Evolutionary conservation across 2,329 filamentous ascomycete genomes (phyloP), one percentile per base, ranked within the genome.

Genomic region (Nannizziopsis barbatae): DNA sequence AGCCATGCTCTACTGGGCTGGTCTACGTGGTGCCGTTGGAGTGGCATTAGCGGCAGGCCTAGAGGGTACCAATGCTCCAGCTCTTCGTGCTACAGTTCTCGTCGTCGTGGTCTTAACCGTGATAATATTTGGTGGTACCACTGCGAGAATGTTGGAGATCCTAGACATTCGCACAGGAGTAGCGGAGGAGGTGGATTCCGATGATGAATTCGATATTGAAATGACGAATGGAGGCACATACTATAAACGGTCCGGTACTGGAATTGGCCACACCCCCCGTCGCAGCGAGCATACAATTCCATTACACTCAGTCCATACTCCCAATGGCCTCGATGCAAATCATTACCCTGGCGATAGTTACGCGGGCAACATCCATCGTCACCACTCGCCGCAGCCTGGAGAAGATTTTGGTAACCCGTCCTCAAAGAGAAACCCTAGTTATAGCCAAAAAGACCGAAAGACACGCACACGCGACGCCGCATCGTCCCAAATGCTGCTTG

Each of bases 1-100:
- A 67, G 88, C 85, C n/a, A 96, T 98, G 92, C 79, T 98, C n/a
- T 98, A 94, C 70, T 98, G 92, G 92, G 92, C 92, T 12, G 92
- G 92, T 20, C 75, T 98, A 27, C 86, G 92, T 53, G 92, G 92
- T 58, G 92, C 92, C 41, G 92, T 98, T 57, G 92, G 92, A 50
- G 92, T 98, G 32, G 92, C 92, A 1, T 74, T 98, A 41, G 92
- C 92, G 30, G 90, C 90, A 17, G 84, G 93, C 20, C 75, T 98
- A 41, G 82, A 79, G 0, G 92, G 89, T 40, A 79, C 81, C 46
- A 92, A 94, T 61, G 81, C 81, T 0, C 83, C 82, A 50, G 86
- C 87, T 0, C 74, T 98, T 32, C 84, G 88, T 57, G 92, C 92
- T 5, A 98, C 92, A 0, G 90, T 98, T n/a, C 73, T 98, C 9